phyloP scores from a whole-genome alignment of 306 rosid species.

The Lathyrus aphaca region DNA sequence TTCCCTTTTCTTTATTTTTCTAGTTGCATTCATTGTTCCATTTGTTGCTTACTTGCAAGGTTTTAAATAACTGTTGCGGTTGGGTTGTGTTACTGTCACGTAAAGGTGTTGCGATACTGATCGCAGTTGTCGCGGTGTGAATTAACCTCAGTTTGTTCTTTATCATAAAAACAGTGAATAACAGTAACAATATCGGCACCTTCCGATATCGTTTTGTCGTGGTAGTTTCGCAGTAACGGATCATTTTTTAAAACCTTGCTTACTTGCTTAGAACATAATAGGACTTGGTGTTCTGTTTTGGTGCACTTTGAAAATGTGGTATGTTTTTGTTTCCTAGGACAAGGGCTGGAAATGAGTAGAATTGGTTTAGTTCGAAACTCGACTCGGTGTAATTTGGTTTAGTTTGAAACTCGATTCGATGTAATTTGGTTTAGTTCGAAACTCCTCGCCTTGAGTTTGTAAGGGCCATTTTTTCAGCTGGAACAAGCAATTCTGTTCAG shows the following conservation, averaged over 20 bases:
- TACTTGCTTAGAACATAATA: background rate
- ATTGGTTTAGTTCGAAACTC: background rate
- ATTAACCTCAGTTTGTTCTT: too few species aligned
- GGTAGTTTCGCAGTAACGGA: too few species aligned
- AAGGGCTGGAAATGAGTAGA: background rate
- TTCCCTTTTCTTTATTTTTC: slow-evolving; percentile 3
- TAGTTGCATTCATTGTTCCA: background rate
- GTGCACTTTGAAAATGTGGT: background rate
- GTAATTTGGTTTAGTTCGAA: background rate
- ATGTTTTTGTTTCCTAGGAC: background rate
- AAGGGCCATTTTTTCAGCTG: too few species aligned
- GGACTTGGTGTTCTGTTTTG: background rate
- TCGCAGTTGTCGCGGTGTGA: too few species aligned
- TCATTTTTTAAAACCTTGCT: too few species aligned
- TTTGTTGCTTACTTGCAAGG: background rate
- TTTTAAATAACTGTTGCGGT: too few species aligned
- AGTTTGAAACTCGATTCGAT: background rate
- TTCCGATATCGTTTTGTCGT: too few species aligned
- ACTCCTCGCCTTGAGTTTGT: background rate
- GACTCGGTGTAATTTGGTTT: background rate
- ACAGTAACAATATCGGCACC: too few species aligned
- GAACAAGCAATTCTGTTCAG: background rate
- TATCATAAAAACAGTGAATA: too few species aligned
- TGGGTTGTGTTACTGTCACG: too few species aligned
- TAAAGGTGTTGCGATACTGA: too few species aligned